These are phyloP conservation scores for Lasiosphaeria ovina DNA, from an alignment of 495 filamentous ascomycete genomes.

Conservation along the genomic window DNA sequence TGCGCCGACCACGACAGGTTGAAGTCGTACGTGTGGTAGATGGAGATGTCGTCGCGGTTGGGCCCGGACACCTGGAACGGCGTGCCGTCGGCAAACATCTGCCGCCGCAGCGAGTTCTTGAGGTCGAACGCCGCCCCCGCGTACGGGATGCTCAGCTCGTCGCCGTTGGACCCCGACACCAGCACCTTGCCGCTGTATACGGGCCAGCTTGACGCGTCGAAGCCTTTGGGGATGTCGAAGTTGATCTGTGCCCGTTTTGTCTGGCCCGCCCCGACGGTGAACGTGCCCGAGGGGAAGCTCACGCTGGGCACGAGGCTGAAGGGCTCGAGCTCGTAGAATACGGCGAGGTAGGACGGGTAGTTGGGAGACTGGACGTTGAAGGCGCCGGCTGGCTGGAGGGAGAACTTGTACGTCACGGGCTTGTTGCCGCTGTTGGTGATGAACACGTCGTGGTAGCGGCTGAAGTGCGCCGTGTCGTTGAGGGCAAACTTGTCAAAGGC, in stretches of 20 bases:
- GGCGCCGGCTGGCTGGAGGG: conserved; percentile 21
- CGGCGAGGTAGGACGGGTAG: conserved; percentile 9
- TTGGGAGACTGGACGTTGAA: conserved; percentile 12
- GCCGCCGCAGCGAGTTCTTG: conserved; percentile 12
- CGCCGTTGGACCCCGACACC: conserved; percentile 30
- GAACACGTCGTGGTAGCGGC: conserved; percentile 31
- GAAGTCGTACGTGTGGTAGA: conserved; percentile 29
- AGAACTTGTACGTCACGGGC: conserved; percentile 36
- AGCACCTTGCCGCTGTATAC: conserved; percentile 40
- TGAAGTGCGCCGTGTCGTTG: conserved; percentile 44
- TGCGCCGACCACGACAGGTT: conserved; percentile 20
- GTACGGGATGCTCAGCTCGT: conserved; percentile 36
- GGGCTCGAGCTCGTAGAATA: conserved; percentile 7
- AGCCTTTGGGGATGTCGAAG: conserved; percentile 25
- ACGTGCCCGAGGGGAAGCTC: conserved; percentile 8
- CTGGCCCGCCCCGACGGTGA: conserved; percentile 21
- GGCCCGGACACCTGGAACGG: conserved; percentile 18
- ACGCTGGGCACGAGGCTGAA: conserved; percentile 12
- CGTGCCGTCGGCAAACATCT: conserved; percentile 9
- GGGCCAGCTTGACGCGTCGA: conserved; percentile 24
- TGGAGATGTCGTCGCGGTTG: conserved; percentile 17
- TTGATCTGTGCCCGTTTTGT: conserved; percentile 27
- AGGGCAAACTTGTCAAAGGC: conserved; percentile 39
- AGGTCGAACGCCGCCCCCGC: conserved; percentile 19
- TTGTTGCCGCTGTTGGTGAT: conserved; percentile 42